phyloP scores from a whole-genome alignment of 1,284 basidiomycete genomes.

The Ceratobasidium sp. region DNA sequence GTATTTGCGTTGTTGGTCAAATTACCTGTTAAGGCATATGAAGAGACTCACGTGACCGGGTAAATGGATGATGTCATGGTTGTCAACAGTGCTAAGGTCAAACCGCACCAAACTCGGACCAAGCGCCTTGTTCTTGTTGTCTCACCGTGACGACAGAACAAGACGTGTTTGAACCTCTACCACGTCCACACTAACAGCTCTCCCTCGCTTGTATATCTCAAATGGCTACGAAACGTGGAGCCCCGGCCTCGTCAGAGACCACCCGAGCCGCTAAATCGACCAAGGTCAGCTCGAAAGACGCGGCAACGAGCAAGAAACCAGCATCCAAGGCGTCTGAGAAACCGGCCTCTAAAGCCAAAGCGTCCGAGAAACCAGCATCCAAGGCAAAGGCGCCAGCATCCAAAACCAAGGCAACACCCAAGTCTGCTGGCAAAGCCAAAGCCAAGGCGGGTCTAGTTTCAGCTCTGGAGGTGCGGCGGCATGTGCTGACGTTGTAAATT shows the following conservation, averaged over 20 bases:
- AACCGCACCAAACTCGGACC: constrained; percentile 11
- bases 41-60: no score
- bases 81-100: not conserved
- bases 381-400: constrained; percentile 32
- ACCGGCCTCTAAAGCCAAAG: constrained; percentile 39
- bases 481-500: not conserved
- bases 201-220: constrained; percentile 34
- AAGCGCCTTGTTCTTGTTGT: constrained; percentile 30
- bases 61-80: not conserved
- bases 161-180: not conserved
- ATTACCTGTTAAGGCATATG: no score
- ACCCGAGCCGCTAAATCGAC: constrained; percentile 42
- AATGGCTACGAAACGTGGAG: constrained; percentile 43
- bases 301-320: constrained; percentile 41
- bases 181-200: constrained; percentile 50
- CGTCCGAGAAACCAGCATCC: constrained; percentile 40
- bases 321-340: constrained; percentile 43
- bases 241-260: constrained; percentile 18
- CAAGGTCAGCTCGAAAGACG: constrained; percentile 44
- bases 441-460: constrained; percentile 33
- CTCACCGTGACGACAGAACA: constrained; percentile 23
- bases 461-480: not conserved
- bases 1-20: no score
- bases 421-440: constrained; percentile 34
- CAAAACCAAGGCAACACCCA: constrained; percentile 14